phyloP scores from a whole-genome alignment of 495 filamentous ascomycete species.

The Hyaloscypha hepaticicola region DNA sequence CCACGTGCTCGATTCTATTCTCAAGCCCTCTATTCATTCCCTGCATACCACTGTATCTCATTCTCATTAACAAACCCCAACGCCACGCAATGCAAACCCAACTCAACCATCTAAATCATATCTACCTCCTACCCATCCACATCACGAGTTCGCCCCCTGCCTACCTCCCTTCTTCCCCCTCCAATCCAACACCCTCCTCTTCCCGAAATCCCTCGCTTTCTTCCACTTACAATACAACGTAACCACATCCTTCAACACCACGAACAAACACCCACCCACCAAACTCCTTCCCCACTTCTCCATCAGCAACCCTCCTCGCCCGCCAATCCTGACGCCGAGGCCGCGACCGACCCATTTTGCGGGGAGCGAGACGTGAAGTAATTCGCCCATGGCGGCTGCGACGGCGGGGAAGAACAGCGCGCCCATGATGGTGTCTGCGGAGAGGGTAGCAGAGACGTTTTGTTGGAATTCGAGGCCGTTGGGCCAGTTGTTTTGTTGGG shows the following conservation, averaged over 20 bases:
- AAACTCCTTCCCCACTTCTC: conserved; percentile 66
- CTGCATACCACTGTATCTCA: neutral
- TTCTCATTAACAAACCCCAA: neutral
- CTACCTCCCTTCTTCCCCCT: conserved; percentile 18
- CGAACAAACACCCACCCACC: conserved; percentile 68
- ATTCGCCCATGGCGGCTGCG: conserved; percentile 32
- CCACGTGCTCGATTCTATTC: neutral
- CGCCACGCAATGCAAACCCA: neutral
- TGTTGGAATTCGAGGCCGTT: conserved; percentile 24
- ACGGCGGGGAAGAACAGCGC: conserved; percentile 46
- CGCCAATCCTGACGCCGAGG: conserved; percentile 18
- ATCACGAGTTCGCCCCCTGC: neutral
- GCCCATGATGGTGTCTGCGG: conserved; percentile 43
- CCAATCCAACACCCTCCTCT: conserved; percentile 64
- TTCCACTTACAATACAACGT: conserved; percentile 67
- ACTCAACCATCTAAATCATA: neutral
- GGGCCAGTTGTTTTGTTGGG: neutral
- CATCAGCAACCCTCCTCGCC: conserved; percentile 60
- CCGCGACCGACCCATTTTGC: conserved; percentile 48
- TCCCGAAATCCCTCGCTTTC: conserved; percentile 62
- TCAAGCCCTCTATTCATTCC: neutral
- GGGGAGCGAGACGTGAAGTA: conserved; percentile 56
- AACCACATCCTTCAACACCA: conserved; percentile 67
- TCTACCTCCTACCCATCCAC: neutral
- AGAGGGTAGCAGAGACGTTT: conserved; percentile 43